Conservation (phyloP, 129 eudicot species). For the Helichrysum umbraculigerum region DNA sequence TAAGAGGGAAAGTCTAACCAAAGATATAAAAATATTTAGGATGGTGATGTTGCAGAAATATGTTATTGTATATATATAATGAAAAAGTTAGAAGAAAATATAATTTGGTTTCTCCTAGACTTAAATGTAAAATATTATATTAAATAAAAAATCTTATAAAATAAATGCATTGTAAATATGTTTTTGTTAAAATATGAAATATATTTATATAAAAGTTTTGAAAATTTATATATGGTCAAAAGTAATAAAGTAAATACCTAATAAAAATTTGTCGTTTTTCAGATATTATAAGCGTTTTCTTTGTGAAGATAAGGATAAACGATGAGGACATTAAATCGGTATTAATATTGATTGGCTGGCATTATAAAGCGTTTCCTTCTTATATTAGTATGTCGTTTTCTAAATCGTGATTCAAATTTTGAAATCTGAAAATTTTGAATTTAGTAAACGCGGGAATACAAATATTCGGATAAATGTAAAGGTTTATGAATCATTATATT, state of each 20-base stretch:
- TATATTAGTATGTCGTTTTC: too few relatives aligned
- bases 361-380: background rate
- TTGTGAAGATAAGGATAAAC: background rate
- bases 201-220: background rate
- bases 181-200: too few relatives aligned
- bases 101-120: too few relatives aligned
- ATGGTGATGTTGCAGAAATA: background rate
- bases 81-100: background rate
- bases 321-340: background rate
- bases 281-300: background rate
- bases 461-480: background rate
- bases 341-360: background rate
- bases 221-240: slow-evolving; percentile 1
- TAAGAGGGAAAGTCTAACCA: slow-evolving; percentile 27
- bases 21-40: background rate
- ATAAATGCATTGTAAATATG: too few relatives aligned
- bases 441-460: background rate
- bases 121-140: too few relatives aligned
- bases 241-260: slow-evolving; percentile 16
- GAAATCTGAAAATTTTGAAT: background rate
- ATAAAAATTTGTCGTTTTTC: background rate
- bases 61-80: background rate
- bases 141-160: too few relatives aligned
- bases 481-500: too few relatives aligned
- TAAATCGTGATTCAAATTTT: background rate